Base-by-base conservation (phyloP, 306 rosid genomes). In the Bauhinia variegata region DNA sequence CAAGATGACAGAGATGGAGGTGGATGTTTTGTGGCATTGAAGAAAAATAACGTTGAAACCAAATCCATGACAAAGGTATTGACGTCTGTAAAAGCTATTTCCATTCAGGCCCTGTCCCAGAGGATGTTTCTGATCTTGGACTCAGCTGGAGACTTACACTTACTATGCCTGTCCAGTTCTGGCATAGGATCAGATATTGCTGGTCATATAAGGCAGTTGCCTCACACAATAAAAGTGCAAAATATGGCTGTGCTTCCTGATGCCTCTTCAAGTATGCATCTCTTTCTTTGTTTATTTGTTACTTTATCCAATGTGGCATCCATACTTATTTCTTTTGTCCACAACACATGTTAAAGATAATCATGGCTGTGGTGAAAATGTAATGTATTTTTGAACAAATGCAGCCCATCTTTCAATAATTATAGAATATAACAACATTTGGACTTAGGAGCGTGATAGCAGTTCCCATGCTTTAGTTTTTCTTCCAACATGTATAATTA, bases 81-180 rank as follows among this genome's bases (percentile, higher is more conserved):
- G 13, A 80, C 43, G 74, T 79, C 88, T 4, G 43, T 75, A 42
- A 89, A 89, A 77, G 84, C 85, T 60, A 73, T 86, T 78, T 86
- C 96, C 57, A 78, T 89, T 87, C 88, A 89, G 56, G 87, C 91
- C 44, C 58, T 89, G 65, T 89, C 96, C 60, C 84, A 80, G 47
- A 83, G 71, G 67, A 84, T 74, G 77, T 82, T 82, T 74, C 42
- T 89, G 66, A 75, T 87, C 69, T 74, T 89, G 80, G 96, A 87
- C 71, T 89, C 98, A 6, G 82, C 55, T 69, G 98, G 98, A 77
- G 84, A 81, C 46, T 71, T 89, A 74, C 91, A 85, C 74, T 60
- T 84, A 61, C 79, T 92, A 78, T 77, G 74, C 79, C 72, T 86
- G 63, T 81, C 80, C 62, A 76, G 63, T 72, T 76, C 87, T 59